Conservation (phyloP, 176 grass and related monocot genomes). For the Hordeum vulgare region MorexV3_pseudomolecules_assembly NC_058518.1:414781677-414782176, state of each 20-base stretch:
- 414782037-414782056: not conserved
- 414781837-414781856: not conserved
- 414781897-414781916: conserved; percentile 36
- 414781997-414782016: not conserved
- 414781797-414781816: not conserved
- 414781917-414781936: conserved; percentile 3
- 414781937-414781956: not conserved
- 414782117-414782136: conserved; percentile 18
- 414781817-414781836: conserved; percentile 29
- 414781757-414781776: not conserved
- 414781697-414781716: not conserved
- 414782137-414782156: not conserved
- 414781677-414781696: not conserved
- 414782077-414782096: conserved; percentile 24
- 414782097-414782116: conserved; percentile 37
- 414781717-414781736: no score
- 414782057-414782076: not conserved
- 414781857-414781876: conserved; percentile 33
- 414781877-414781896: conserved; percentile 30
- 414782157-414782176: conserved; percentile 24
- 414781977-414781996: conserved; percentile 22
- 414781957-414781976: conserved; percentile 5
- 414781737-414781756: not conserved
- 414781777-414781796: conserved; percentile 1
- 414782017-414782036: not conserved